These are phyloP conservation scores for Trichophyton equinum DNA, from an alignment of 2,329 filamentous ascomycete genomes.

Conservation along the genomic window DNA sequence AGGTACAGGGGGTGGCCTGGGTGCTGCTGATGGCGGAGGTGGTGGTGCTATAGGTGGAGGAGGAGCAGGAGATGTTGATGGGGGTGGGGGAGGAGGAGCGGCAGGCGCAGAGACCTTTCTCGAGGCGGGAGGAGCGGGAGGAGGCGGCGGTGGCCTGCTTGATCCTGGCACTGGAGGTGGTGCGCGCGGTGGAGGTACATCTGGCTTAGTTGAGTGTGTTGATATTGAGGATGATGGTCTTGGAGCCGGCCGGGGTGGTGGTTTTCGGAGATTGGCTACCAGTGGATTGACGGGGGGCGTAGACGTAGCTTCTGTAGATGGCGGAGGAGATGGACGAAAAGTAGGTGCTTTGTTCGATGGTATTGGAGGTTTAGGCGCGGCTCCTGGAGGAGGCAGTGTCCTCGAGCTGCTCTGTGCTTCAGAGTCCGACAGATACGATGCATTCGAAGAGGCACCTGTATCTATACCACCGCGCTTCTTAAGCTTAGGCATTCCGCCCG, in stretches of 20 bases:
- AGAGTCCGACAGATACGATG: constrained; percentile 71
- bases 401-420: constrained; percentile 45
- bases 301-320: constrained; percentile 37
- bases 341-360: constrained; percentile 43
- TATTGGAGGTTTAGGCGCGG: constrained; percentile 46
- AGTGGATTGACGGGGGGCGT: constrained; percentile 42
- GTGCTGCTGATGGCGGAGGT: constrained; percentile 22
- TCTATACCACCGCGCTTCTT: constrained; percentile 75
- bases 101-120: constrained; percentile 45
- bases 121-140: constrained; percentile 31
- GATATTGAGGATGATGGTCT: constrained; percentile 51
- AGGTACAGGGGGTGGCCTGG: constrained; percentile 19
- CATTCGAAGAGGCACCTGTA: constrained; percentile 58
- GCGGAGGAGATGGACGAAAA: constrained; percentile 34
- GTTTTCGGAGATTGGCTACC: constrained; percentile 48
- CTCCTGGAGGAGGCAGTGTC: constrained; percentile 31
- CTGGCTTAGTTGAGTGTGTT: constrained; percentile 37
- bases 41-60: constrained; percentile 28
- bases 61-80: constrained; percentile 28
- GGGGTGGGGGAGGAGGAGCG: constrained; percentile 33
- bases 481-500: constrained; percentile 88
- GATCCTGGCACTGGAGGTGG: constrained; percentile 52
- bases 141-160: constrained; percentile 43
- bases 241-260: constrained; percentile 36
- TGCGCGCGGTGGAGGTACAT: constrained; percentile 41